Percentiles rank a stretch among this genome's conserved stretches.
Conservation (phyloP, 345 rosid genomes). For the Brassica napus region Da-Ae NC_063448.1:49006001-49006500, state of each 20-base stretch:
- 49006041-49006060: slow-evolving; percentile 83
- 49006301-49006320: slow-evolving; percentile 73
- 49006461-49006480: background rate
- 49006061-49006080: slow-evolving; percentile 91
- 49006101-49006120: slow-evolving; percentile 89
- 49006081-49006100: slow-evolving; percentile 91
- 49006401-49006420: too few species aligned
- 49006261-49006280: slow-evolving; percentile 91
- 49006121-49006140: slow-evolving; percentile 91
- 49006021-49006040: slow-evolving; percentile 88
- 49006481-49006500: too few species aligned
- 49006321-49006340: slow-evolving; percentile 88
- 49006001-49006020: slow-evolving; percentile 89
- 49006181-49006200: slow-evolving; percentile 81
- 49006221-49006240: slow-evolving; percentile 70
- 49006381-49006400: background rate
- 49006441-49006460: too few species aligned
- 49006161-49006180: slow-evolving; percentile 90
- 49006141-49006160: slow-evolving; percentile 86
- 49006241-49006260: slow-evolving; percentile 86
- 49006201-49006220: slow-evolving; percentile 75
- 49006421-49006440: too few species aligned
- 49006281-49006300: slow-evolving; percentile 77
- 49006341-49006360: slow-evolving; percentile 84
- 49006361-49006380: slow-evolving; percentile 63